Percentiles rank a stretch among this genome's conserved stretches.
Conservation (phyloP, 176 grass and related monocot genomes). For the Aegilops longissima region DNA sequence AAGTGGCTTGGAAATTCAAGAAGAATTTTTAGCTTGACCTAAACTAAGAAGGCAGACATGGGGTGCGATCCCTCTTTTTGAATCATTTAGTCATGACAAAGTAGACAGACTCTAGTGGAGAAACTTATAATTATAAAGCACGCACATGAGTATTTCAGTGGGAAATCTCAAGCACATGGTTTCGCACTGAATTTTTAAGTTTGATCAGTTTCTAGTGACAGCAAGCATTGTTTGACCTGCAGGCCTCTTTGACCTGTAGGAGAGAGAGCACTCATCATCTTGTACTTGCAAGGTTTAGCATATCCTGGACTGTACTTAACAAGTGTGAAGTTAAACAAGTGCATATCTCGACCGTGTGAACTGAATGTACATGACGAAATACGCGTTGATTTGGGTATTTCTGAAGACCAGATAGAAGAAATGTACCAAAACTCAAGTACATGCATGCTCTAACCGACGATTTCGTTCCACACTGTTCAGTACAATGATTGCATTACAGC, state of each 20-base stretch:
- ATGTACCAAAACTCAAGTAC: constrained; percentile 32
- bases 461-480: neutral
- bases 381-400: no score
- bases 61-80: neutral
- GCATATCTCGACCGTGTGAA: neutral
- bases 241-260: no score
- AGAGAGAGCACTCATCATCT: neutral
- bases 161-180: neutral
- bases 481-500: no score
- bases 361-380: no score
- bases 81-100: neutral
- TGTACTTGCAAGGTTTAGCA: constrained; percentile 23
- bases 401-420: neutral
- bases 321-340: constrained; percentile 22
- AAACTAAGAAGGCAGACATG: neutral
- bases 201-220: neutral
- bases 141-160: neutral
- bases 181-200: neutral
- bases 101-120: neutral
- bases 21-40: neutral
- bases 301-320: neutral
- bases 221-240: constrained; percentile 13
- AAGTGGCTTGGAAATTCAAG: neutral
- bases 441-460: constrained; percentile 3
- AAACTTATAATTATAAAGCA: no score